Conservation (phyloP, 225 moss, liverwort and hornwort genomes). For the Pleurozium schreberi region DNA sequence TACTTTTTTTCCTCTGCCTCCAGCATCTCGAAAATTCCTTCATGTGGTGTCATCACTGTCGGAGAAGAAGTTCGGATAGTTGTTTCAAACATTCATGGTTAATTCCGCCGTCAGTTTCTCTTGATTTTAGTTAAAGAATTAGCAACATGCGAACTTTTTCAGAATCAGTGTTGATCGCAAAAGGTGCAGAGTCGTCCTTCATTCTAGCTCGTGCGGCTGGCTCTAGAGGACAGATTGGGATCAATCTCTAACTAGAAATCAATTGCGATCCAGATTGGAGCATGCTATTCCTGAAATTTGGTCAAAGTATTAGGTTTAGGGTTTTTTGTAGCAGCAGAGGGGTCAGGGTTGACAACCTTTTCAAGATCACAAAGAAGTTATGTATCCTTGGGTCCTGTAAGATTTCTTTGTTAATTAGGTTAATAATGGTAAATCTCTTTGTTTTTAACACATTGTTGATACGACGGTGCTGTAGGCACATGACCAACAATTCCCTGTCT, state of each 20-base stretch:
- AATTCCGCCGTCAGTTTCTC: background rate
- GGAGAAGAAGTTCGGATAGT: background rate
- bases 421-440: background rate
- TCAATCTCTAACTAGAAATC: background rate
- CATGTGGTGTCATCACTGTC: background rate
- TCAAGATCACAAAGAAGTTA: background rate
- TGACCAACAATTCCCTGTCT: constrained; percentile 57
- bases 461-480: constrained; percentile 43
- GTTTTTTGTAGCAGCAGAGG: background rate
- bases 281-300: background rate
- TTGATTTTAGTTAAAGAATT: background rate
- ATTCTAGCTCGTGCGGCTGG: background rate
- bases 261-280: background rate
- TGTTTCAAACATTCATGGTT: background rate
- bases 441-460: background rate
- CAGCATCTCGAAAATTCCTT: background rate
- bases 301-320: background rate
- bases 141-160: background rate
- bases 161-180: background rate
- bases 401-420: background rate
- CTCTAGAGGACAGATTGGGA: background rate
- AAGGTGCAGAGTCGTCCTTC: background rate
- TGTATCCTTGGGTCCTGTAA: background rate
- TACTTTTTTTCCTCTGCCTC: background rate
- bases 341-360: background rate